Evolutionary conservation across 768 basidiomycete genomes (phyloP), one percentile per base, ranked within the genome.

Genomic region (Mycena amicta): DNA sequence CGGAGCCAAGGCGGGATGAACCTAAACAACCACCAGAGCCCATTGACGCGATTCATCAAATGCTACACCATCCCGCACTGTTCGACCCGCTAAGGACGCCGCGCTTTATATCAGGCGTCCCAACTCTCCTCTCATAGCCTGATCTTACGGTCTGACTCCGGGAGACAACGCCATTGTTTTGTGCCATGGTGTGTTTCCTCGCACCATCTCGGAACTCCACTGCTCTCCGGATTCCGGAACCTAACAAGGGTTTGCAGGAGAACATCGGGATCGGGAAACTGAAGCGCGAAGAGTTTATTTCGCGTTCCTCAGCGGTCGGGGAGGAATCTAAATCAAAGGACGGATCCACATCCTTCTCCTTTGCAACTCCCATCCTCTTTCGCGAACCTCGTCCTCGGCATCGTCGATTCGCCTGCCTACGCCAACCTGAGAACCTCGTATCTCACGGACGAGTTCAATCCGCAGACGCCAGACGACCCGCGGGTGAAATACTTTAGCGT

Each of bases 371-470:
- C 90, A 0, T 88, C 89, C 0, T 90, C 91, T 3, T 89, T 97
- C 69, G 92, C 93, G 2, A 90, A 92, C 1, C 85, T 95, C 61
- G 79, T 99, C 29, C 83, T 98, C 15, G 89, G 90, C 45, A 75
- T 95, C 54, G 83, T 98, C 63, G 97, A 99, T 77, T 95, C 95
- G 0, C 97, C 97, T 1, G 97, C 97, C 0, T 99, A 98, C 72
- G 87, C 91, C 5, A 96, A 97, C 69, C 81, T 99, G 50, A 96
- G 93, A 5, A 89, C 95, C 2, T 71, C 82, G 3, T 98, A 89
- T 70, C 81, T 97, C 39, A 87, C 85, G 59, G 77, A 84, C 39
- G 77, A 84, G 0, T 96, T 96, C 80, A 98, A 90, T 78, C 96
- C 86, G 2, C 72, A 75, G 23, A 93, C 89, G 0, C 93, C 93